Percentiles rank a stretch among this genome's conserved stretches.
Evolutionary conservation across 129 eudicot species (phyloP).

Genomic region (Pulicaria dysenterica): DNA sequence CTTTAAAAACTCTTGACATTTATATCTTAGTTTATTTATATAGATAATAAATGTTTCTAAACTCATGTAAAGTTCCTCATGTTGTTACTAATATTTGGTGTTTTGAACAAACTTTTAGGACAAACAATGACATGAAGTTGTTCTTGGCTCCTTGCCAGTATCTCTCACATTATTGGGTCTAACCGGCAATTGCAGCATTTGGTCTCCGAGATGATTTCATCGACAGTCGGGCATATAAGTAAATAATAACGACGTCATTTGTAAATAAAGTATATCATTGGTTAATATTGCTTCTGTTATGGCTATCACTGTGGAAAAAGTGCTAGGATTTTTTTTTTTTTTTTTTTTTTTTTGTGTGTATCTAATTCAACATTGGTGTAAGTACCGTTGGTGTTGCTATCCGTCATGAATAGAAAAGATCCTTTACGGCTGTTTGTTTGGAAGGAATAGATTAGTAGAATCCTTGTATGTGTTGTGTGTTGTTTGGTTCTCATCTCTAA

Average conservation of each 20-base stretch:
- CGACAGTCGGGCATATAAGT: slow-evolving; percentile 25
- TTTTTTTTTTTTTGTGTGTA: slow-evolving; percentile 7
- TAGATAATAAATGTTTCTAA: no score
- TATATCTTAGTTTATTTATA: neutral
- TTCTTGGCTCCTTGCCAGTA: slow-evolving; percentile 38
- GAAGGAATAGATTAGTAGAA: neutral
- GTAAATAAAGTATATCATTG: slow-evolving; percentile 35
- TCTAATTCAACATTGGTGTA: slow-evolving; percentile 26
- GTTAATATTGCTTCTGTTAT: slow-evolving; percentile 31
- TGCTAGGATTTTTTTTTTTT: slow-evolving; percentile 22
- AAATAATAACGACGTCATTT: slow-evolving; percentile 23
- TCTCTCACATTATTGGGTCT: slow-evolving; percentile 27
- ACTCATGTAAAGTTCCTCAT: neutral
- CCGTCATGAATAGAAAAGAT: slow-evolving; percentile 15
- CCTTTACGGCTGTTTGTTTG: neutral
- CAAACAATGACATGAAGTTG: slow-evolving; percentile 36
- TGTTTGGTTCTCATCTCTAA: no score
- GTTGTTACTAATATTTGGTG: slow-evolving; percentile 14
- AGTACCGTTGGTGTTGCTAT: slow-evolving; percentile 15
- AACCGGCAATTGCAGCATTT: slow-evolving; percentile 34
- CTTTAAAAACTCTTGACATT: neutral
- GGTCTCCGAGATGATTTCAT: slow-evolving; percentile 29
- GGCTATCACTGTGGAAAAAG: slow-evolving; percentile 33
- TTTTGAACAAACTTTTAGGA: slow-evolving; percentile 29
- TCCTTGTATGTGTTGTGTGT: no score